Percentiles rank a stretch among this genome's conserved stretches.
Conservation (phyloP, 2,329 filamentous ascomycete genomes). For the Cryphonectria carpinicola region DNA sequence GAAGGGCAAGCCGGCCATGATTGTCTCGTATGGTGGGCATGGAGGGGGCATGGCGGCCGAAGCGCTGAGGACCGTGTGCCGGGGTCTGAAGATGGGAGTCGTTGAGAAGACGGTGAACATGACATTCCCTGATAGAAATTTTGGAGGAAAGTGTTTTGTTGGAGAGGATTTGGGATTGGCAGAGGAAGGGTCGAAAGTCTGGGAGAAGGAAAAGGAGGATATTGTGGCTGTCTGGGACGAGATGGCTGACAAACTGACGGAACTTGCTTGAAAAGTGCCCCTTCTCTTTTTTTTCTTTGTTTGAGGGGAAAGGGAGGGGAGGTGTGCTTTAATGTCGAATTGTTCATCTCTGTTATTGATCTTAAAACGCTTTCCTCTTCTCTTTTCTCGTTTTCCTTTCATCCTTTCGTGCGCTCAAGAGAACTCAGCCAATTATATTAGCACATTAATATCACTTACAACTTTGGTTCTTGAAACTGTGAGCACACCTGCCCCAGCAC, state of each 20-base stretch:
- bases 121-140: conserved; percentile 31
- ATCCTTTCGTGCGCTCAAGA: too few relatives aligned
- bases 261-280: not conserved
- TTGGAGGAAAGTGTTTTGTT: conserved; percentile 18
- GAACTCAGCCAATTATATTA: too few relatives aligned
- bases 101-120: conserved; percentile 34
- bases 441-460: not conserved
- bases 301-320: too few relatives aligned
- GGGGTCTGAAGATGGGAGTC: conserved; percentile 32
- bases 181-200: conserved; percentile 14
- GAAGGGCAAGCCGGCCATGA: conserved; percentile 49
- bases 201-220: conserved; percentile 29
- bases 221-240: conserved; percentile 31
- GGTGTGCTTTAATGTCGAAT: too few relatives aligned
- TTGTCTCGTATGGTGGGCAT: conserved; percentile 52
- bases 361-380: not conserved
- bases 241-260: conserved; percentile 24
- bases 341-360: not conserved
- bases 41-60: conserved; percentile 39
- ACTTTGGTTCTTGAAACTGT: not conserved
- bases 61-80: conserved; percentile 34
- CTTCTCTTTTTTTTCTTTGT: too few relatives aligned
- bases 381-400: too few relatives aligned
- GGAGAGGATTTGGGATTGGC: conserved; percentile 31
- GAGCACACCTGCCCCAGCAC: not conserved